phyloP scores from a whole-genome alignment of 495 filamentous ascomycete genomes.

The Aspergillus sclerotioniger region DNA sequence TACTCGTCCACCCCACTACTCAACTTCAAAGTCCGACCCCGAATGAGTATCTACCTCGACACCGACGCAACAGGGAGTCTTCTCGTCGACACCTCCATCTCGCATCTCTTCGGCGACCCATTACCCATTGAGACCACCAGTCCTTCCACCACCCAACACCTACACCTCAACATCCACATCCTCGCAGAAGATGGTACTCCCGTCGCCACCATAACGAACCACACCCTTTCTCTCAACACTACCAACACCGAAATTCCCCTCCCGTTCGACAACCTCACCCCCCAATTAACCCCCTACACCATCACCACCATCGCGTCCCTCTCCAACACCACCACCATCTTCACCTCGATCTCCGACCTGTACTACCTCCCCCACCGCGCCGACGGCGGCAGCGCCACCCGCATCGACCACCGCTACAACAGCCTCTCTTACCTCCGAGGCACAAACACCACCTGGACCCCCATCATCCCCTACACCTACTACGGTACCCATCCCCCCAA shows the following conservation, averaged over 20 bases:
- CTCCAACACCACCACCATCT: neutral
- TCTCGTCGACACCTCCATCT: slow-evolving; percentile 58
- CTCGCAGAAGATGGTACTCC: neutral
- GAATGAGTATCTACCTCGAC: slow-evolving; percentile 55
- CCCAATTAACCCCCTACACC: neutral
- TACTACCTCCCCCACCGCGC: slow-evolving; percentile 56
- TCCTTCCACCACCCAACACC: neutral
- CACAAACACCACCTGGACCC: slow-evolving; percentile 40
- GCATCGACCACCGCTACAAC: slow-evolving; percentile 61
- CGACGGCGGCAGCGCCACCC: slow-evolving; percentile 56
- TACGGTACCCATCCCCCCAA: slow-evolving; percentile 42
- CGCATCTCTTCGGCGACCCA: slow-evolving; percentile 17
- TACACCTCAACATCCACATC: neutral
- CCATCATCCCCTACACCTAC: slow-evolving; percentile 63
- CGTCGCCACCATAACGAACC: neutral
- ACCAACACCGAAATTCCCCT: neutral
- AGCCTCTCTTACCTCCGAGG: slow-evolving; percentile 44
- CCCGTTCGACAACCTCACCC: neutral
- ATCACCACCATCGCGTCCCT: neutral
- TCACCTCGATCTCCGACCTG: slow-evolving; percentile 36
- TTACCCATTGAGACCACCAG: neutral
- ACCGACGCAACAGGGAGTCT: slow-evolving; percentile 52
- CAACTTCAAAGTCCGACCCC: slow-evolving; percentile 56
- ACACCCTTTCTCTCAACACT: neutral
- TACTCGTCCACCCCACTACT: slow-evolving; percentile 45